Percentiles rank a stretch among this genome's conserved stretches.
Evolutionary conservation across 2,329 filamentous ascomycete genomes (phyloP).

Genomic region (Colletotrichum somersetense): DNA sequence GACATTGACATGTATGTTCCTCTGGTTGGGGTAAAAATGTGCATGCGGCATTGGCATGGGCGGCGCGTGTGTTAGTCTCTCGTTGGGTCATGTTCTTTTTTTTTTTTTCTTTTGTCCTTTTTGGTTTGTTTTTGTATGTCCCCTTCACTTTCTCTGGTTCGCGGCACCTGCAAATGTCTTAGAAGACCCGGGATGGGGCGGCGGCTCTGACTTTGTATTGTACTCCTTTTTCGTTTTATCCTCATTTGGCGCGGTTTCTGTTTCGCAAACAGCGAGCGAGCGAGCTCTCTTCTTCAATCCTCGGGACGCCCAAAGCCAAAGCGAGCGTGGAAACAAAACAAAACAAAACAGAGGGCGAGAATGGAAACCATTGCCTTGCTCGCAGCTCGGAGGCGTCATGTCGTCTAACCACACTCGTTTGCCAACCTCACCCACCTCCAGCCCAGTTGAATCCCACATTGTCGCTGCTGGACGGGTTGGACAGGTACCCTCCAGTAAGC

Average conservation of each 20-base stretch:
- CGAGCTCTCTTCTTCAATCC: background rate
- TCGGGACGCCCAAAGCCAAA: background rate
- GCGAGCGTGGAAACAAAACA: background rate
- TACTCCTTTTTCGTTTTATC: background rate
- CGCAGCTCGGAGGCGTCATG: slow-evolving; percentile 9
- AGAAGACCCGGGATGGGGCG: slow-evolving; percentile 21
- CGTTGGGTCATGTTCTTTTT: slow-evolving; percentile 8
- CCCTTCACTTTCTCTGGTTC: slow-evolving; percentile 26
- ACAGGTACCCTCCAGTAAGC: slow-evolving; percentile 7
- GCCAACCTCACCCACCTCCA: slow-evolving; percentile 11
- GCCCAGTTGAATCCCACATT: slow-evolving; percentile 8
- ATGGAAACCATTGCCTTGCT: slow-evolving; percentile 6
- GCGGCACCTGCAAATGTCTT: slow-evolving; percentile 36
- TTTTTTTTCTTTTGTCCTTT: no score
- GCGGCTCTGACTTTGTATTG: slow-evolving; percentile 20
- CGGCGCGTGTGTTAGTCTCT: slow-evolving; percentile 39
- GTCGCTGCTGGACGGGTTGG: slow-evolving; percentile 3
- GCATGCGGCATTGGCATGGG: slow-evolving; percentile 27
- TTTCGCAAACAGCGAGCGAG: slow-evolving; percentile 36
- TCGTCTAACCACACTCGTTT: slow-evolving; percentile 21
- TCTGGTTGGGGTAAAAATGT: slow-evolving; percentile 12
- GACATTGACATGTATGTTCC: background rate
- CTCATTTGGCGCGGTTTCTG: slow-evolving; percentile 25
- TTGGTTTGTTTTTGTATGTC: no score
- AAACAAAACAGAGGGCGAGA: background rate